Base-by-base conservation (phyloP, 345 rosid genomes). In the Lagerstroemia speciosa region DNA sequence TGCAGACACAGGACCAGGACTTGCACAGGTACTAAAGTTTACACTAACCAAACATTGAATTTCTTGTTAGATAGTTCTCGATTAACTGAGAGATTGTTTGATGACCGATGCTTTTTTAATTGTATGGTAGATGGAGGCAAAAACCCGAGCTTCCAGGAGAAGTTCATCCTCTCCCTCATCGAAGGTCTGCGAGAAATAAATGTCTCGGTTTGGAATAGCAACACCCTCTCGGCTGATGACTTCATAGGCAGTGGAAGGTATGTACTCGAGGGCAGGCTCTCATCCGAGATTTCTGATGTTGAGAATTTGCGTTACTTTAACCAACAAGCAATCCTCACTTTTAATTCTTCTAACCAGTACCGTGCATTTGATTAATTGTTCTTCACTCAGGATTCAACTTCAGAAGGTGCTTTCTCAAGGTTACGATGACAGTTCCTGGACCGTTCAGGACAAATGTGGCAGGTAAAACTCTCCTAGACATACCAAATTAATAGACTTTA, bases 1-100 rank as follows among this genome's bases (percentile, higher is more conserved):
- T 64, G 79, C 63, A 78, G 74, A 37, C 71, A 64, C 53, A 87
- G 88, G 53, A 89, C 91, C 64, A 83, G 75, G 72, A 89, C 96
- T 67, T 85, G 93, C 78, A 82, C 84, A 58, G 96, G 96, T 86
- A 60, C n/a, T n/a, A n/a, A n/a, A n/a, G n/a, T n/a, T n/a, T n/a
- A n/a, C n/a, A n/a, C n/a, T n/a, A n/a, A n/a, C n/a, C n/a, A n/a
- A n/a, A n/a, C n/a, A n/a, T n/a, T n/a, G n/a, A n/a, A n/a, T n/a
- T n/a, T n/a, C n/a, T n/a, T n/a, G n/a, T n/a, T n/a, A n/a, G n/a
- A n/a, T n/a, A n/a, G n/a, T n/a, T n/a, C n/a, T 7, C 31, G 19
- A 22, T 50, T 52, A 58, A n/a, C n/a, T n/a, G n/a, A n/a, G n/a
- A n/a, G n/a, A n/a, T n/a, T n/a, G n/a, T n/a, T n/a, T n/a, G n/a